Conservation (phyloP, 805 yeast species). For the Yamadazyma tumulicola region DNA sequence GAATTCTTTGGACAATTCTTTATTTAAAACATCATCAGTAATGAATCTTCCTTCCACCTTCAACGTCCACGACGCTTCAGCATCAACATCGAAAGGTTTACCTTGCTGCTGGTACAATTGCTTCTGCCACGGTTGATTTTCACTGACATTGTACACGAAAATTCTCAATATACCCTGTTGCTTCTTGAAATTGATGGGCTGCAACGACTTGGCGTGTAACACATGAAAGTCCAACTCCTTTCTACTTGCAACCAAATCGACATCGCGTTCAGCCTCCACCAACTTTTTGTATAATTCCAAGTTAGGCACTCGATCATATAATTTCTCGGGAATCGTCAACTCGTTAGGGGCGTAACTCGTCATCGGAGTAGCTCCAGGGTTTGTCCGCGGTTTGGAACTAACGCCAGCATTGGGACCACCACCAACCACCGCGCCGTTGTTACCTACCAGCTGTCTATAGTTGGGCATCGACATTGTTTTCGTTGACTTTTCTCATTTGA, state of each 20-base stretch:
- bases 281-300: conserved; percentile 68
- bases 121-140: conserved; percentile 82
- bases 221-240: conserved; percentile 86
- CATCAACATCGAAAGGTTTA: conserved; percentile 15
- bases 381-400: conserved; percentile 24
- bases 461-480: background rate
- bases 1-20: background rate
- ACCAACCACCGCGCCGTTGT: too few species aligned
- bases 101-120: conserved; percentile 25
- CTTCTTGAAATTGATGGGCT: conserved; percentile 31
- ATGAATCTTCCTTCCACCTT: conserved; percentile 83
- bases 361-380: conserved; percentile 34
- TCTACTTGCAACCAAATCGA: conserved; percentile 79
- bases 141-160: conserved; percentile 75
- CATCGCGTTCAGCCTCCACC: conserved; percentile 73
- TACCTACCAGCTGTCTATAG: background rate
- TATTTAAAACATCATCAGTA: conserved; percentile 30
- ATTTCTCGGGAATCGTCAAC: conserved; percentile 31
- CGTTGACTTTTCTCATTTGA: too few species aligned
- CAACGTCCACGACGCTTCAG: conserved; percentile 72
- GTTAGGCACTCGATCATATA: conserved; percentile 55
- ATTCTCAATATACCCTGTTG: conserved; percentile 68
- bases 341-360: conserved; percentile 43
- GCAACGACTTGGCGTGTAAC: conserved; percentile 38
- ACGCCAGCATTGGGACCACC: conserved; percentile 1